These are phyloP conservation scores for Fusarium camptoceras DNA, from an alignment of 2,329 filamentous ascomycete genomes.

Conservation along the genomic window DNA sequence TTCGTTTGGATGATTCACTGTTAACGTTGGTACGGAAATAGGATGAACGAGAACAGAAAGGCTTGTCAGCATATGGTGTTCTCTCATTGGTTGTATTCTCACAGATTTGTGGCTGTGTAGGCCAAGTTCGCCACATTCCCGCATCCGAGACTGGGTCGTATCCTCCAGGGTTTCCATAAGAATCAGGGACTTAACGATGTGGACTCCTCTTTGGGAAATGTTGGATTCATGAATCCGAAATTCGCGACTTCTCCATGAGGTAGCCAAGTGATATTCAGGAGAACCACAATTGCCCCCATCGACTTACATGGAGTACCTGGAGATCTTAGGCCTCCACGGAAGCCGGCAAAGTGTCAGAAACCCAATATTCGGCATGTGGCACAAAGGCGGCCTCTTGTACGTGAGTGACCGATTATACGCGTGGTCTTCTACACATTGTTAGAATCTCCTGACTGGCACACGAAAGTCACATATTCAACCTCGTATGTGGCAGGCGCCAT, in stretches of 20 bases:
- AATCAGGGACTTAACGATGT: slow-evolving; percentile 13
- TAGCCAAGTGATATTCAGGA: slow-evolving; percentile 29
- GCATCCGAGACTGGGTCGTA: slow-evolving; percentile 33
- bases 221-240: slow-evolving; percentile 15
- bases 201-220: slow-evolving; percentile 13
- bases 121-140: slow-evolving; percentile 43
- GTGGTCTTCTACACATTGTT: slow-evolving; percentile 6
- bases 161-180: slow-evolving; percentile 24
- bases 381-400: slow-evolving; percentile 16
- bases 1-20: slow-evolving; percentile 26
- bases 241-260: slow-evolving; percentile 24
- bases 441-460: slow-evolving; percentile 1
- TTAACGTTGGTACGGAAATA: slow-evolving; percentile 12
- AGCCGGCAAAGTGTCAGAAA: slow-evolving; percentile 10
- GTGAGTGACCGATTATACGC: slow-evolving; percentile 3
- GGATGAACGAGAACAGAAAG: slow-evolving; percentile 16
- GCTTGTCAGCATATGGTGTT: neutral
- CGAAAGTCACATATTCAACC: neutral
- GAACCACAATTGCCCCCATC: slow-evolving; percentile 18
- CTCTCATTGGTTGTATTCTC: slow-evolving; percentile 20
- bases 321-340: slow-evolving; percentile 17
- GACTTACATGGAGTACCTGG: slow-evolving; percentile 14
- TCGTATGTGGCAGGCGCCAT: neutral
- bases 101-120: slow-evolving; percentile 44
- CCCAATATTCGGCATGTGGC: slow-evolving; percentile 16